These are phyloP conservation scores for Dendrobium catenatum DNA, from an alignment of 106 monocot genomes.

Conservation along the genomic window DNA sequence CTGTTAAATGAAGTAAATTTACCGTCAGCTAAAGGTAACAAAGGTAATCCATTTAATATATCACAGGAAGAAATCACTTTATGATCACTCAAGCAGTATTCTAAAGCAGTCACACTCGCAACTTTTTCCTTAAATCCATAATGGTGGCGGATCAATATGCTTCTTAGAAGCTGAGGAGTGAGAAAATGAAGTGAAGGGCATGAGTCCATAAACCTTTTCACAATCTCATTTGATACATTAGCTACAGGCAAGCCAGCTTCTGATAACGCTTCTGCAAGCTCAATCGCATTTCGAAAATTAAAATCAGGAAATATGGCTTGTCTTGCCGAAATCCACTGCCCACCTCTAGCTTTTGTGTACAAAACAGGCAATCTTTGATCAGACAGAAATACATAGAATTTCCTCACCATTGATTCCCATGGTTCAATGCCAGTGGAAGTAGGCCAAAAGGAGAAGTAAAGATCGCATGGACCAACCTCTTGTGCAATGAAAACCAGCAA, in stretches of 20 bases:
- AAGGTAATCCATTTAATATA: constrained; percentile 63
- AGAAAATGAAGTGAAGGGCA: constrained; percentile 80
- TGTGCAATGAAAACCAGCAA: constrained; percentile 57
- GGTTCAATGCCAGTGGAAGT: constrained; percentile 61
- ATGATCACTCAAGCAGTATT: constrained; percentile 85
- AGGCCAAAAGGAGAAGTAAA: constrained; percentile 88
- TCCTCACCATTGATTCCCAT: constrained; percentile 69
- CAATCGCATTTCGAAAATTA: constrained; percentile 41
- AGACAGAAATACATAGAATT: constrained; percentile 58
- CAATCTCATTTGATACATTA: constrained; percentile 47
- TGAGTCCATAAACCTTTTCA: constrained; percentile 58
- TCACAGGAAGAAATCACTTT: constrained; percentile 29
- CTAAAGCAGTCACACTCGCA: constrained; percentile 43
- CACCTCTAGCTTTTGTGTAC: constrained; percentile 91
- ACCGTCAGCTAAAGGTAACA: constrained; percentile 84
- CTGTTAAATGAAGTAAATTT: constrained; percentile 56
- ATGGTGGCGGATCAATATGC: constrained; percentile 68
- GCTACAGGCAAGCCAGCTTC: constrained; percentile 80
- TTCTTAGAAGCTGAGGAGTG: constrained; percentile 66
- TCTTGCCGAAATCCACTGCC: constrained; percentile 88
- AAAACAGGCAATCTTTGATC: constrained; percentile 66
- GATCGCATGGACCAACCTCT: constrained; percentile 67
- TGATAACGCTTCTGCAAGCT: constrained; percentile 63
- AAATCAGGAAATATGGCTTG: constrained; percentile 96
- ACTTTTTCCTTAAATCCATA: constrained; percentile 62